A percentile compares a stretch with the other conserved stretches of the same genome.
Conservation (phyloP, 192 early-diverging fungal genomes). For the Radiomyces spectabilis region DNA sequence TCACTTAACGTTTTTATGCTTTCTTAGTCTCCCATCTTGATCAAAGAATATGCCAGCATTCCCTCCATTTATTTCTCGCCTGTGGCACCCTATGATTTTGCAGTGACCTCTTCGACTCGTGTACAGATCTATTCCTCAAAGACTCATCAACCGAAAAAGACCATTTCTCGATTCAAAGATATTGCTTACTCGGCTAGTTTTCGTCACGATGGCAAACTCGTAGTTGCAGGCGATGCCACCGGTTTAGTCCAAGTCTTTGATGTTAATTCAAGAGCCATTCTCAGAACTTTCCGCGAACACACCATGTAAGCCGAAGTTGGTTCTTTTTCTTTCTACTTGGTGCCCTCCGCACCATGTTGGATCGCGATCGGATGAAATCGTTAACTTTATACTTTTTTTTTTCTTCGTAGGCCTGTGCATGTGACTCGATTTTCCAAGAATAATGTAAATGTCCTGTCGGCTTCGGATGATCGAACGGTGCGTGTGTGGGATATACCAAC, state of each 20-base stretch:
- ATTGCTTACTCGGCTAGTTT: conserved; percentile 75
- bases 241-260: conserved; percentile 84
- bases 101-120: conserved; percentile 82
- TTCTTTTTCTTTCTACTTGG: neutral
- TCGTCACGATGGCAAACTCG: conserved; percentile 80
- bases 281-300: conserved; percentile 54
- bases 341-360: too few species aligned
- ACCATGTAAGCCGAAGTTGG: conserved; percentile 33
- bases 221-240: conserved; percentile 89
- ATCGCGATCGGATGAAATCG: too few species aligned
- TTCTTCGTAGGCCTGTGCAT: conserved; percentile 60
- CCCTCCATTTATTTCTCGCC: conserved; percentile 78
- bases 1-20: conserved; percentile 4
- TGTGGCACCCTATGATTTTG: conserved; percentile 77
- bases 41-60: conserved; percentile 85
- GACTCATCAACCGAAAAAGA: conserved; percentile 79
- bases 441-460: conserved; percentile 76
- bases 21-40: conserved; percentile 67
- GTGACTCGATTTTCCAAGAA: conserved; percentile 74
- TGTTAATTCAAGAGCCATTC: conserved; percentile 54
- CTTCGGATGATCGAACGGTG: conserved; percentile 89
- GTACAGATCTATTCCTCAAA: conserved; percentile 88
- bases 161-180: conserved; percentile 89
- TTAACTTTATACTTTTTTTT: neutral
- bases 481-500: conserved; percentile 91